Evolutionary conservation across 495 filamentous ascomycete species (phyloP).

Genomic region (Neurospora pannonica): DNA sequence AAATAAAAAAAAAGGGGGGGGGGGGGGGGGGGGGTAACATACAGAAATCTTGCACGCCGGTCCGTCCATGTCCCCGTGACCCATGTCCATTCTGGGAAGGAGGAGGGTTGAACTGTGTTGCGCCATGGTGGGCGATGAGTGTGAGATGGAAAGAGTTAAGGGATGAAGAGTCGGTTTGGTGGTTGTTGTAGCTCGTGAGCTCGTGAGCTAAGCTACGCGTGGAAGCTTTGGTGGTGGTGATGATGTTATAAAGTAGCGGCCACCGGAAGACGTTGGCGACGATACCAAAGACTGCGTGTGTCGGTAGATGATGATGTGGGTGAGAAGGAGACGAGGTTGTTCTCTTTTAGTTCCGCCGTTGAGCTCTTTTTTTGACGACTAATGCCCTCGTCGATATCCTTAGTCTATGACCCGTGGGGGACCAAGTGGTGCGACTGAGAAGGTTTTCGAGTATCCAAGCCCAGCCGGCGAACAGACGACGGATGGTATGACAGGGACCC

Average conservation of each 20-base stretch:
- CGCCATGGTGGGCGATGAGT: not conserved
- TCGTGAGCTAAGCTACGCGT: not conserved
- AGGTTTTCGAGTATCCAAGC: not conserved
- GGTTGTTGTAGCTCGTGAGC: not conserved
- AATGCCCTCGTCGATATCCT: not conserved
- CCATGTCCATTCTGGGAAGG: conserved; percentile 1
- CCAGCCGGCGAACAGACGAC: not conserved
- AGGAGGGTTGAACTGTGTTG: not conserved
- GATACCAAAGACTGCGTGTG: not conserved
- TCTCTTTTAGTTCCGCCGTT: not conserved
- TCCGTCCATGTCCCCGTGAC: conserved; percentile 8
- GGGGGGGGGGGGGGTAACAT: not conserved
- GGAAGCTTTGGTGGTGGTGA: not conserved
- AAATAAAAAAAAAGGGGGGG: too few species aligned
- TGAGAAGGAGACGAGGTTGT: not conserved
- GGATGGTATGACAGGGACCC: not conserved
- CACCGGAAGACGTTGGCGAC: too few species aligned
- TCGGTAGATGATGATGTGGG: not conserved
- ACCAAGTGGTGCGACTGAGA: not conserved
- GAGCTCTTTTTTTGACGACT: not conserved
- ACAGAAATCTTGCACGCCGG: conserved; percentile 16
- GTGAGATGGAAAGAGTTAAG: not conserved
- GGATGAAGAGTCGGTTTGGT: not conserved
- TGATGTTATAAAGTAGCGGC: not conserved
- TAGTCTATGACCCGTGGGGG: not conserved